A percentile compares a stretch with the other conserved stretches of the same genome.
phyloP scores from a whole-genome alignment of 768 basidiomycete species.

The Gloeophyllum trabeum region DNA sequence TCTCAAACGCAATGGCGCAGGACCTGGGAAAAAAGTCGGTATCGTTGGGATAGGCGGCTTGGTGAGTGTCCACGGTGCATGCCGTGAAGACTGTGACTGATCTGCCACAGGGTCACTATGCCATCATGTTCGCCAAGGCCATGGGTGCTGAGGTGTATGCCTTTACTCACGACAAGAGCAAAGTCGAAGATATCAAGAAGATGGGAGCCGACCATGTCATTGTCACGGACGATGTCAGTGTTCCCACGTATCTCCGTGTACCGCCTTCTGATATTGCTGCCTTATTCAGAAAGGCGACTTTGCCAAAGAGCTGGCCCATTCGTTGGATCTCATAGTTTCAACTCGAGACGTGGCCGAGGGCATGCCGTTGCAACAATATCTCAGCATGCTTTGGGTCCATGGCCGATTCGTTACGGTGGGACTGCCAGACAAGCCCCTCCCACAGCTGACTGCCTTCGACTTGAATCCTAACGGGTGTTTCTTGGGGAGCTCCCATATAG shows the following conservation, averaged over 20 bases:
- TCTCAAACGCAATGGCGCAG: constrained; percentile 37
- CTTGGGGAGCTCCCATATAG: constrained; percentile 28
- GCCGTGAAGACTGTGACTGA: too few species aligned
- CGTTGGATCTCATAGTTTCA: constrained; percentile 39
- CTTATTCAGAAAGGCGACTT: too few species aligned
- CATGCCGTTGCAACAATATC: constrained; percentile 16
- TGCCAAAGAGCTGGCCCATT: constrained; percentile 21
- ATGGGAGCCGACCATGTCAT: constrained; percentile 47
- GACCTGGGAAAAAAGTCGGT: constrained; percentile 55
- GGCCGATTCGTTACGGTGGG: constrained; percentile 49
- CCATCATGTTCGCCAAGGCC: constrained; percentile 35
- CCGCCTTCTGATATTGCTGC: too few species aligned
- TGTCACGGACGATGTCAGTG: constrained; percentile 28
- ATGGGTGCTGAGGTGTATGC: constrained; percentile 47
- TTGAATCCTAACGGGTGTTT: constrained; percentile 16
- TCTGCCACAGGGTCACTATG: constrained; percentile 28
- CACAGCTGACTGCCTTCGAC: constrained; percentile 15
- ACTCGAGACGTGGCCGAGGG: constrained; percentile 13
- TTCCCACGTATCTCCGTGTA: too few species aligned
- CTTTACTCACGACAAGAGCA: constrained; percentile 41
- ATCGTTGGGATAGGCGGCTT: constrained; percentile 58
- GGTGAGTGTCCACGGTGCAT: too few species aligned
- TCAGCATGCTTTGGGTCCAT: constrained; percentile 36
- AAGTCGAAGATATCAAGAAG: constrained; percentile 43
- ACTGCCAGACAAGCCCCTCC: constrained; percentile 34